A percentile compares a stretch with the other conserved stretches of the same genome.
These are phyloP conservation scores for Spizellomyces punctatus DNA, from an alignment of 192 early-diverging fungal species.

Conservation along the genomic window DNA sequence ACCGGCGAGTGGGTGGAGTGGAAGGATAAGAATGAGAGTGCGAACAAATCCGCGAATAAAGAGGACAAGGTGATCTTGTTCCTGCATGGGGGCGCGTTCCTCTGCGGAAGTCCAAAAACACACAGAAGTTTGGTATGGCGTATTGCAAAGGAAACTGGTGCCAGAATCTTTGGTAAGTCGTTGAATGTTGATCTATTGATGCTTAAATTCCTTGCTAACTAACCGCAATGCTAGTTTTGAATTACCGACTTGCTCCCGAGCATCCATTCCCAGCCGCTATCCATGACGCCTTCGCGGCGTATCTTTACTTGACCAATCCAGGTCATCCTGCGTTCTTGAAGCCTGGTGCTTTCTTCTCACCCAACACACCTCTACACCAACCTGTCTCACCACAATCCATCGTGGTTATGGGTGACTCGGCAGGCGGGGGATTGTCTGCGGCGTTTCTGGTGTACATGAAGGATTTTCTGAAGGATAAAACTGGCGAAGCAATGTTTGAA, in stretches of 20 bases:
- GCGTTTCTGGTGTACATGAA: neutral
- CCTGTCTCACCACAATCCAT: constrained; percentile 42
- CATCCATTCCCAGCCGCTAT: constrained; percentile 47
- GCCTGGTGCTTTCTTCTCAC: neutral
- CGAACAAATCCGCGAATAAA: neutral
- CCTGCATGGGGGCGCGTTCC: constrained; percentile 50
- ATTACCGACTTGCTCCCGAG: constrained; percentile 53
- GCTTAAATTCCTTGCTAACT: neutral
- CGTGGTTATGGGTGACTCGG: constrained; percentile 47
- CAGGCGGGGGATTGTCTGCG: constrained; percentile 27
- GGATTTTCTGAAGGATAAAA: constrained; percentile 5
- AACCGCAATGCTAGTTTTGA: constrained; percentile 13
- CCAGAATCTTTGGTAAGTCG: constrained; percentile 21
- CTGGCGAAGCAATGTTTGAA: neutral
- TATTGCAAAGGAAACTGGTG: constrained; percentile 36
- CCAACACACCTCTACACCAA: constrained; percentile 18
- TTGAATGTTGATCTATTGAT: neutral
- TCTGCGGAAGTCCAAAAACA: constrained; percentile 31
- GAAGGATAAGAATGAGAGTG: neutral
- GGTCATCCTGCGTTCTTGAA: constrained; percentile 39
- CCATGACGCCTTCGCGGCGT: constrained; percentile 52
- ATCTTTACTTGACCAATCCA: constrained; percentile 47
- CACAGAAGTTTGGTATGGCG: constrained; percentile 37
- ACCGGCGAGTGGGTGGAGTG: constrained; percentile 18
- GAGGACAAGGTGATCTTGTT: constrained; percentile 34